Evolutionary conservation across 176 grass and related monocot species (phyloP).

Genomic region (Dactylis glomerata): DNA sequence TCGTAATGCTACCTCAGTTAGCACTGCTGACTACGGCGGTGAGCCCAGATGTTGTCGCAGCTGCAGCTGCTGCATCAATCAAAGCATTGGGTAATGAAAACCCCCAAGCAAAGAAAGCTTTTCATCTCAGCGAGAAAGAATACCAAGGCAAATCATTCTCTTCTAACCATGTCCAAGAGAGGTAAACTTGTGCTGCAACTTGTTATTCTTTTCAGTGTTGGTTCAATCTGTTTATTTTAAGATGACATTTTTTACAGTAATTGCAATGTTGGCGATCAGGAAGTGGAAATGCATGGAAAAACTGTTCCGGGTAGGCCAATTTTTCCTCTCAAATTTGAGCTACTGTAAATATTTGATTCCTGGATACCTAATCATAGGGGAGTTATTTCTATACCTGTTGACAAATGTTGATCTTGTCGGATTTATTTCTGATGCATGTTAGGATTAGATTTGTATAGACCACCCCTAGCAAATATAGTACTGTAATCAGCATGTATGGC

Average conservation of each 20-base stretch:
- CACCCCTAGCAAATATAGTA: constrained; percentile 8
- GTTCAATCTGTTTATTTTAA: not conserved
- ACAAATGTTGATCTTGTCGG: not conserved
- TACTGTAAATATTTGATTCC: constrained; percentile 18
- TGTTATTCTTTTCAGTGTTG: constrained; percentile 6
- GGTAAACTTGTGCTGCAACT: constrained; percentile 37
- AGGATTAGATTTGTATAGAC: constrained; percentile 3
- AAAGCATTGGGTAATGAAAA: constrained; percentile 64
- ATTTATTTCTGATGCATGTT: not conserved
- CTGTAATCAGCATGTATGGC: not conserved
- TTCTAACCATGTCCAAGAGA: constrained; percentile 45
- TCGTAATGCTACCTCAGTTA: constrained; percentile 60
- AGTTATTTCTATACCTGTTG: constrained; percentile 13
- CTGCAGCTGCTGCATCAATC: constrained; percentile 72
- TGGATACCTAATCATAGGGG: not conserved
- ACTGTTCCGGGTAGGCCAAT: constrained; percentile 33
- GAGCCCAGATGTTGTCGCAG: constrained; percentile 63
- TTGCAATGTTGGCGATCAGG: constrained; percentile 14
- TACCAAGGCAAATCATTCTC: constrained; percentile 39
- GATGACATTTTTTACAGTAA: constrained; percentile 32
- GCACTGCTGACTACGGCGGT: constrained; percentile 52
- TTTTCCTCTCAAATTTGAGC: not conserved
- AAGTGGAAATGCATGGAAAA: constrained; percentile 18
- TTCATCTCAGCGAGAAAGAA: constrained; percentile 56
- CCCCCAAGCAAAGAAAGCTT: constrained; percentile 51